A percentile compares a stretch with the other conserved stretches of the same genome.
These are phyloP conservation scores for Arthroderma sp. DNA, from an alignment of 2,329 filamentous ascomycete species.

Conservation along the genomic window DNA sequence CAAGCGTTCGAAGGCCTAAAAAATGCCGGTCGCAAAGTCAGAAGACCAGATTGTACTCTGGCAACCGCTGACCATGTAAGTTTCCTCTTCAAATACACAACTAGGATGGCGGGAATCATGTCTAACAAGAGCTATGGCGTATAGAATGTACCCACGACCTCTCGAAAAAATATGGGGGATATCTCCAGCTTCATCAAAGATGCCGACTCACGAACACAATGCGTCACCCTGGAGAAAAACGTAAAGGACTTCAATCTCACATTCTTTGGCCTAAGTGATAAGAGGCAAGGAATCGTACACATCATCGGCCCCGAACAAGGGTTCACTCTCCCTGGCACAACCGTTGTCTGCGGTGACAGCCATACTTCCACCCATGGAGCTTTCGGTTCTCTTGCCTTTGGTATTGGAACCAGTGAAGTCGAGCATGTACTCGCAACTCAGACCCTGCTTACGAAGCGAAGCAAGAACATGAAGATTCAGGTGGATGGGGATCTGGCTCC, in stretches of 20 bases:
- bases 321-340: conserved; percentile 93
- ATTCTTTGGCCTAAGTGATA: conserved; percentile 93
- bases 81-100: neutral
- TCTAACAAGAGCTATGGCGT: neutral
- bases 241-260: conserved; percentile 93
- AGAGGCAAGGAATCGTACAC: conserved; percentile 95
- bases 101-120: neutral
- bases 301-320: conserved; percentile 97
- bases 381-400: conserved; percentile 87
- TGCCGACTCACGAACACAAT: conserved; percentile 85
- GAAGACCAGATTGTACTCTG: conserved; percentile 90
- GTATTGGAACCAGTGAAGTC: conserved; percentile 95
- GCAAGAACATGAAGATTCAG: conserved; percentile 97
- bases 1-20: conserved; percentile 95
- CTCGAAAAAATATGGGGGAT: conserved; percentile 85
- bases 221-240: conserved; percentile 90
- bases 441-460: conserved; percentile 83
- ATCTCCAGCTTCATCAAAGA: conserved; percentile 90
- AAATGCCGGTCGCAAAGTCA: conserved; percentile 75
- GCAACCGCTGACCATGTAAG: conserved; percentile 89
- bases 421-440: conserved; percentile 97
- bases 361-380: conserved; percentile 97
- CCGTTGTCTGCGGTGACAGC: conserved; percentile 92
- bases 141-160: conserved; percentile 84
- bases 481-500: conserved; percentile 81